Evolutionary conservation across 768 basidiomycete genomes (phyloP), one percentile per base, ranked within the genome.

Genomic region (Clavulina sp.): DNA sequence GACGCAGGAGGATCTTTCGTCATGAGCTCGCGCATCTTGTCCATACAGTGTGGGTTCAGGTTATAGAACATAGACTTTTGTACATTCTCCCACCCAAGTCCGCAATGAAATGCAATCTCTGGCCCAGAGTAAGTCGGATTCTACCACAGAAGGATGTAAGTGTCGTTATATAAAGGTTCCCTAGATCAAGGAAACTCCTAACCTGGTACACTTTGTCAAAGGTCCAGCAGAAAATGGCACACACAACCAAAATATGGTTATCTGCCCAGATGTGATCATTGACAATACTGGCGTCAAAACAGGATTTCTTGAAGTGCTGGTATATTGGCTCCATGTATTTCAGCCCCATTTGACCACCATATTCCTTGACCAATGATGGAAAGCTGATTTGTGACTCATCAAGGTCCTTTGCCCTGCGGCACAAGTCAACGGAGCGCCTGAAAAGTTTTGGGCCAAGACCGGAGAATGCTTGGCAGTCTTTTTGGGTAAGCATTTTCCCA

Each of bases 301-400:
- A 46, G 26, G 13, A 13, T 13, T 46, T 24, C 24, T 46, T 46
- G 26, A 46, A 46, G 24, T 16, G 43, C 13, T 9, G 13, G 24
- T 13, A 46, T 9, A 28, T 46, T 46, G 13, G 13, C 13, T 9
- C 13, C 43, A 46, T 46, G 43, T 13, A 46, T 9, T 13, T 9
- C 24, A 46, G 13, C 13, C 13, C 43, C 9, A 13, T 26, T 9
- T 28, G 13, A 24, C 43, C 43, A 26, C 26, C 26, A 24, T 13
- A 46, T 46, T 28, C 26, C 26, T 46, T 16, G 9, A 24, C 24
- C 13, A 46, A 28, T 9, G 13, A 46, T 16, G 24, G 13, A 24
- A 46, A 46, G 43, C 26, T 46, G 43, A 46, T 46, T 24, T 46
- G 13, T 26, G 43, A 46, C 24, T 46, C 43, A 24, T 46, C 43